Percentiles rank a stretch among this genome's conserved stretches.
Conservation (phyloP, 2,329 filamentous ascomycete species). For the Capronia americana region DNA sequence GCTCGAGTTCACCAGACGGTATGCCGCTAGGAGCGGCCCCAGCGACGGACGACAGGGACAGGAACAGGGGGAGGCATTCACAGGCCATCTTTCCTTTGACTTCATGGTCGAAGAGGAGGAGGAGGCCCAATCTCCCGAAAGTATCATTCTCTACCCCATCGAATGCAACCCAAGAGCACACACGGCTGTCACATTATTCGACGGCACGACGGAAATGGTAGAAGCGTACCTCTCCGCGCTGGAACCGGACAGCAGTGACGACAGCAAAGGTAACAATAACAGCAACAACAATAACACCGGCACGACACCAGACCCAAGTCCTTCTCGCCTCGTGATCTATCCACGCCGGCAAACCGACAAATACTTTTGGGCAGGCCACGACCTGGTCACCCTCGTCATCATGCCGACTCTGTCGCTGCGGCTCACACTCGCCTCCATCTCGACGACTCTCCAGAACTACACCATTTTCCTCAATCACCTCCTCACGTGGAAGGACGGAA, state of each 20-base stretch:
- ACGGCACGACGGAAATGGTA: conserved; percentile 49
- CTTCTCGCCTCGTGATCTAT: conserved; percentile 29
- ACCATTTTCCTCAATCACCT: conserved; percentile 51
- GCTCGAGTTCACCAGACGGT: conserved; percentile 67
- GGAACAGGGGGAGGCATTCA: conserved; percentile 50
- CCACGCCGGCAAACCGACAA: conserved; percentile 32
- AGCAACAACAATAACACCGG: background rate
- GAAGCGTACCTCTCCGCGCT: conserved; percentile 62
- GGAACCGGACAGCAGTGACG: background rate
- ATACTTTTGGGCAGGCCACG: conserved; percentile 73
- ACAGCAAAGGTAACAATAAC: too few species aligned
- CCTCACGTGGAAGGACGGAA: conserved; percentile 58
- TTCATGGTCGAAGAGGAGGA: conserved; percentile 64
- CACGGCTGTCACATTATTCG: conserved; percentile 70
- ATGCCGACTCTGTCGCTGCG: conserved; percentile 54
- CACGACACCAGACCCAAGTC: background rate
- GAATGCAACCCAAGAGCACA: conserved; percentile 75
- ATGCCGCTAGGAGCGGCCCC: conserved; percentile 56
- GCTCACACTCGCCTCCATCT: conserved; percentile 23
- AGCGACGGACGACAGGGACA: too few species aligned
- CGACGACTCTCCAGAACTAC: conserved; percentile 21
- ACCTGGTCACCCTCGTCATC: conserved; percentile 62
- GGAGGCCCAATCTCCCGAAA: conserved; percentile 35
- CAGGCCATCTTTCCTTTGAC: conserved; percentile 75
- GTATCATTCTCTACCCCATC: conserved; percentile 63